These are phyloP conservation scores for Eucalyptus grandis DNA, from an alignment of 345 rosid genomes.

Conservation along the genomic window DNA sequence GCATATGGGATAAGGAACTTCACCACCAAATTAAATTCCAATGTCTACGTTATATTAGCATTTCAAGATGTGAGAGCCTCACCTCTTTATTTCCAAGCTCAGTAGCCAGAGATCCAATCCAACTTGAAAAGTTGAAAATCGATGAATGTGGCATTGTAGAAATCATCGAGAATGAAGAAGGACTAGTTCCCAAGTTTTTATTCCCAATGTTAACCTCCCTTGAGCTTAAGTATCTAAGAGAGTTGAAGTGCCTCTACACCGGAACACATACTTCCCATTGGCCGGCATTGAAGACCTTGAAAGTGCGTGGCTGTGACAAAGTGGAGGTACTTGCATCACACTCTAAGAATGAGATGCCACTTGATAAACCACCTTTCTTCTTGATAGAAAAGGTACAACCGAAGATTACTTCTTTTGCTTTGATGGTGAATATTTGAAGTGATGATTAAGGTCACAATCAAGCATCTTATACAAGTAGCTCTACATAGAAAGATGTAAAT, in stretches of 20 bases:
- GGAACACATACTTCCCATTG: too few species aligned
- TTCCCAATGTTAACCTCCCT: too few species aligned
- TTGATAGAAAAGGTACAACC: too few species aligned
- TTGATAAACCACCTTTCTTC: accelerated
- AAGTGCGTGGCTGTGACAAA: too few species aligned
- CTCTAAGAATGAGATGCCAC: accelerated
- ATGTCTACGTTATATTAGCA: accelerated
- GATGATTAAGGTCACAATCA: too few species aligned
- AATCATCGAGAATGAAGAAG: background rate
- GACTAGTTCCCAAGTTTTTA: too few species aligned
- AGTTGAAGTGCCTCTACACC: too few species aligned
- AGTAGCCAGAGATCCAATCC: background rate
- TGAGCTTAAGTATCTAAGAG: accelerated
- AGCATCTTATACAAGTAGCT: too few species aligned
- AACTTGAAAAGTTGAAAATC: background rate
- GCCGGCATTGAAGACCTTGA: too few species aligned
- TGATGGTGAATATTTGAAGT: accelerated
- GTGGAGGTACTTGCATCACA: too few species aligned
- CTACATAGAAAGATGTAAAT: too few species aligned
- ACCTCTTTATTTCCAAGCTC: background rate
- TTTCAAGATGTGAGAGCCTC: too few species aligned
- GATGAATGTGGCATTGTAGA: background rate
- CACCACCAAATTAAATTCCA: background rate
- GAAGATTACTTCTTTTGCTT: accelerated
- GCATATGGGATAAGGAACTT: background rate